Base-by-base conservation (phyloP, 176 grass and related monocot genomes). In the Eremochloa ophiuroides region DNA sequence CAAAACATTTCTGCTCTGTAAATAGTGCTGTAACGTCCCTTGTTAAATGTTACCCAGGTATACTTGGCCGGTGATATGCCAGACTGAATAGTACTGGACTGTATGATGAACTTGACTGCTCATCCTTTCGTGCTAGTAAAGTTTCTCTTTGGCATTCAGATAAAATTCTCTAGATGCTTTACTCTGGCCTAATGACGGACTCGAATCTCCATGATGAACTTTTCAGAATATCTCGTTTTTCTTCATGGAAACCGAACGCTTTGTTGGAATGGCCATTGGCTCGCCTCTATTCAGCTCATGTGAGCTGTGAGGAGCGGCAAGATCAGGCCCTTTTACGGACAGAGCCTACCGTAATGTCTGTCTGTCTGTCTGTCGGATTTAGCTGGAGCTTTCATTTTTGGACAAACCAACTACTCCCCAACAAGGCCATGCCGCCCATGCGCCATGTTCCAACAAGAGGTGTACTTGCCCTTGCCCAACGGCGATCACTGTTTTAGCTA, bases 1-100 rank as follows among this genome's bases (percentile, higher is more conserved):
- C 74, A 71, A 59, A 73, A 73, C 47, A 51, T 56, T 79, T 38
- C 39, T 90, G 88, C 83, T 86, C 79, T 90, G 88, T 90, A 86
- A 82, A 90, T 90, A 90, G 62, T 83, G 83, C 73, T 78, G 83
- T n/a, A 74, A 73, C 46, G 27, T 25, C 83, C 83, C 58, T 66
- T 77, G 26, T 58, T 51, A 62, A 74, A 80, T 76, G 78, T 55
- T 76, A 76, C 62, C 73, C n/a, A 42, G 37, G 40, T 80, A 70
- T 82, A 79, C 14, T 73, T 51, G 62, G 14, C 51, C 40, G 61
- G 64, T 64, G 51, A 80, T 75, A 69, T 81, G 77, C 76, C 29
- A 66, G 62, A 80, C 53, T 69, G 63, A 61, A 51, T 12, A 89
- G 69, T 38, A 64, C 70, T 81, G 12, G 60, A 12, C 40, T 70